Evolutionary conservation across 2,329 filamentous ascomycete genomes (phyloP), one percentile per base, ranked within the genome.

Genomic region (Colletotrichum sp.): DNA sequence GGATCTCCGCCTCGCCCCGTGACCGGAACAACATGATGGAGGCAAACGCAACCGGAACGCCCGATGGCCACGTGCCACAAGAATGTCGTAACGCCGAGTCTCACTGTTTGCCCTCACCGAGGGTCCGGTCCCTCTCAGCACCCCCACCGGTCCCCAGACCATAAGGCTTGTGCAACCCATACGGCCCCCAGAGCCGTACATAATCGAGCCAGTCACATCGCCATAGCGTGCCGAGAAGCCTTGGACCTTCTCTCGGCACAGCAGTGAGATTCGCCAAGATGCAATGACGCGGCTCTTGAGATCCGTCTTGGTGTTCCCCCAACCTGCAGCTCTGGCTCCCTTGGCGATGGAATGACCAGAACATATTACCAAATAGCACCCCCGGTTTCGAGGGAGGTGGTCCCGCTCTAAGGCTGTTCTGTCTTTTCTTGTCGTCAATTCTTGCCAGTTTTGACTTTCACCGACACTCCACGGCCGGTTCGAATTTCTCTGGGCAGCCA

Each of bases 201-300:
- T 55, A 30, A 48, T 34, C 10, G 32, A 43, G 30, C 64, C 73
- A 73, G 55, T 73, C 64, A 67, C 18, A 24, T 65, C 30, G 30
- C 34, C 15, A 65, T 36, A 32, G 64, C 70, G 70, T 73, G 73
- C 73, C 73, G 70, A 75, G 73, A 57, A 48, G 21, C 16, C 57
- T 59, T 64, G 67, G 70, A 34, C 28, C 13, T 67, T 68, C 28
- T 70, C 72, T 75, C 73, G 73, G 73, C 73, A 73, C 57, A 13
- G 34, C 18, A 21, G 73, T 69, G 32, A 64, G 73, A 60, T 48
- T 32, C 59, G 73, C 73, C 70, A 75, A 75, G 70, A 63, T 75
- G 28, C 73, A 73, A 60, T 73, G 73, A 75, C 73, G 73, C 70
- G 73, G 73, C 70, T 63, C 30, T n/a, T 39, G 57, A 48, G 24